Evolutionary conservation across 2,329 filamentous ascomycete species (phyloP).

Genomic region (Stachybotrys chartarum): DNA sequence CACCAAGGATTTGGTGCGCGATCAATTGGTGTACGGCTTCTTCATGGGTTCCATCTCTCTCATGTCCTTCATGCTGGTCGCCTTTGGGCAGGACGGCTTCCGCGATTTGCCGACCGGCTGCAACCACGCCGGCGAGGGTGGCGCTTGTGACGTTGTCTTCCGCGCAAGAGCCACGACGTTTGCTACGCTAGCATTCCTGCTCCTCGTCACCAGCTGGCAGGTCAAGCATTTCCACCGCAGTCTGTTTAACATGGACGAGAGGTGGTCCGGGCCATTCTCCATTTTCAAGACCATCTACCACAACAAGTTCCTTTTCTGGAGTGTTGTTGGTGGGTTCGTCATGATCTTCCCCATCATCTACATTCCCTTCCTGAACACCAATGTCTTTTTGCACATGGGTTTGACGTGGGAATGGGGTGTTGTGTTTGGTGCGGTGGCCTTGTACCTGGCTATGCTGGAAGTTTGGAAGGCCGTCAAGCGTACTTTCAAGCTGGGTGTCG

Average conservation of each 20-base stretch:
- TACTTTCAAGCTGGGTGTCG: slow-evolving; percentile 27
- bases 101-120: slow-evolving; percentile 47
- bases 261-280: slow-evolving; percentile 39
- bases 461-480: slow-evolving; percentile 64
- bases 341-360: slow-evolving; percentile 59
- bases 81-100: slow-evolving; percentile 40
- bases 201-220: slow-evolving; percentile 66
- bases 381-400: slow-evolving; percentile 62
- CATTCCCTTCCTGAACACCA: slow-evolving; percentile 57
- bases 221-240: slow-evolving; percentile 64
- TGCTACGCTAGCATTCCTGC: slow-evolving; percentile 59
- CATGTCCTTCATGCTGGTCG: slow-evolving; percentile 51
- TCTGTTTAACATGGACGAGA: slow-evolving; percentile 59
- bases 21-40: slow-evolving; percentile 60
- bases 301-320: slow-evolving; percentile 62
- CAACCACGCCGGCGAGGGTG: slow-evolving; percentile 43
- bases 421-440: slow-evolving; percentile 49
- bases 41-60: slow-evolving; percentile 58
- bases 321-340: slow-evolving; percentile 52
- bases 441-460: slow-evolving; percentile 60
- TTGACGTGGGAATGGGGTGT: slow-evolving; percentile 69
- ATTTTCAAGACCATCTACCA: slow-evolving; percentile 56
- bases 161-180: slow-evolving; percentile 62
- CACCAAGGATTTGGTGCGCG: slow-evolving; percentile 55
- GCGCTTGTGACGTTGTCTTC: slow-evolving; percentile 50